These are phyloP conservation scores for Candolleomyces efflorescens DNA, from an alignment of 768 basidiomycete genomes.

Conservation along the genomic window DNA sequence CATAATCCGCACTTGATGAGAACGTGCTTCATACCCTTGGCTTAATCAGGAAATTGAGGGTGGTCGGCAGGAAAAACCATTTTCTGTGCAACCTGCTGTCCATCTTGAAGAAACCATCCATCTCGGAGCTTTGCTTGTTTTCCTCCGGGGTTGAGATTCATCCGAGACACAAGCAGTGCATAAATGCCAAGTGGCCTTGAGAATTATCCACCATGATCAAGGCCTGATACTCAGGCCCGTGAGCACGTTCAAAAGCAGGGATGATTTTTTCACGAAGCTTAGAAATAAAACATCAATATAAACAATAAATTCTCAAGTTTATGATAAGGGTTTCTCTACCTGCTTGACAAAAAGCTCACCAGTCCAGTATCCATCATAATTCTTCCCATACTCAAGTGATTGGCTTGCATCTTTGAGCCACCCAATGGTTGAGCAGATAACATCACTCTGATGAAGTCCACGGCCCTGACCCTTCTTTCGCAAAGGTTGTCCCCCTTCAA, in stretches of 20 bases:
- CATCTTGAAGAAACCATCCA: constrained; percentile 21
- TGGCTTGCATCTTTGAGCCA: constrained; percentile 27
- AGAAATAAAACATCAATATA: constrained; percentile 15
- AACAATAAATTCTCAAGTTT: constrained; percentile 16
- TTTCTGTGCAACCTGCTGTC: too few relatives aligned
- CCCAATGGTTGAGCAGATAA: constrained; percentile 31
- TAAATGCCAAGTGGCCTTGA: constrained; percentile 38
- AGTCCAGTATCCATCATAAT: constrained; percentile 32
- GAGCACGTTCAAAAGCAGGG: constrained; percentile 25
- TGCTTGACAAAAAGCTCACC: constrained; percentile 20
- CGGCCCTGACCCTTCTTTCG: too few relatives aligned
- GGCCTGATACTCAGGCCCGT: constrained; percentile 28
- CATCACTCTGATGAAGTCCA: constrained; percentile 12
- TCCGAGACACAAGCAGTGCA: constrained; percentile 27
- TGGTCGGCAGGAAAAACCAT: too few relatives aligned
- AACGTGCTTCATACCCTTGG: too few relatives aligned
- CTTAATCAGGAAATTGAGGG: too few relatives aligned
- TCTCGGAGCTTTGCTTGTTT: constrained; percentile 30
- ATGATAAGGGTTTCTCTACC: constrained; percentile 3
- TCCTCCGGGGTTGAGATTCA: constrained; percentile 35
- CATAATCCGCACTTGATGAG: too few relatives aligned
- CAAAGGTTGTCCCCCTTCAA: too few relatives aligned
- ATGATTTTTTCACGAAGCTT: constrained; percentile 23
- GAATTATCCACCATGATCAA: constrained; percentile 39
- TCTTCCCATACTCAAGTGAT: constrained; percentile 38